Conservation (phyloP, 106 monocot genomes). For the Dendrobium officinale region DNA sequence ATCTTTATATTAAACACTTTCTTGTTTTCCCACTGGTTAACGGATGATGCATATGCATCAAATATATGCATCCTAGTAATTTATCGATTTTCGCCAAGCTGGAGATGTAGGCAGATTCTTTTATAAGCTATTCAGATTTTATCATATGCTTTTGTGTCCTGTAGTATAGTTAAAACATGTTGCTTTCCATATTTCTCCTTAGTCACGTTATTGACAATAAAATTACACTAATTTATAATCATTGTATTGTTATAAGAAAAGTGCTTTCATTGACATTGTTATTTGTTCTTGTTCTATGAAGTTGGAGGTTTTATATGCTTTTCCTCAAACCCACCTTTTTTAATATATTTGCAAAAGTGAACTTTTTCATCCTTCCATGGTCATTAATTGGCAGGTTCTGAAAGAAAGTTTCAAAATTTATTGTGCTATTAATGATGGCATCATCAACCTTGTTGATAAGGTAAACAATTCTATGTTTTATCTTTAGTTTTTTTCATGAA, state of each 20-base stretch:
- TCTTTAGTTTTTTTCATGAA: not conserved
- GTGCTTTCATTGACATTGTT: not conserved
- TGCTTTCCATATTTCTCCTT: not conserved
- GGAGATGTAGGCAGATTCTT: not conserved
- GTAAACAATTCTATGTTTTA: slow-evolving; percentile 18
- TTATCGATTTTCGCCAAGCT: not conserved
- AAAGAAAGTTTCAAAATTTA: slow-evolving; percentile 98
- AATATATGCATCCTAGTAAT: not conserved
- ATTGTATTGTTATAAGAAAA: not conserved
- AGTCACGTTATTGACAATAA: not conserved
- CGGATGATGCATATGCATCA: too few species aligned
- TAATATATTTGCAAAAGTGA: not conserved
- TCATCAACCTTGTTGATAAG: slow-evolving; percentile 99
- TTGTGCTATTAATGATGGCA: slow-evolving; percentile 98
- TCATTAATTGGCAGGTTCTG: slow-evolving; percentile 52
- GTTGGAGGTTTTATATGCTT: not conserved
- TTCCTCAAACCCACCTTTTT: not conserved
- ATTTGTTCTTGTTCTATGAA: not conserved
- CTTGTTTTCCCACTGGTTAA: too few species aligned
- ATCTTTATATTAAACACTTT: too few species aligned
- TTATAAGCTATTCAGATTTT: not conserved
- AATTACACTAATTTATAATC: not conserved
- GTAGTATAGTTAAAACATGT: not conserved
- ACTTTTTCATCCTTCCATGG: not conserved
- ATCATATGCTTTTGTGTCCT: not conserved